Evolutionary conservation across 441 rosid species (phyloP), one percentile per base, ranked within the genome.

Genomic region (Cnidoscolus chayamansa): DNA sequence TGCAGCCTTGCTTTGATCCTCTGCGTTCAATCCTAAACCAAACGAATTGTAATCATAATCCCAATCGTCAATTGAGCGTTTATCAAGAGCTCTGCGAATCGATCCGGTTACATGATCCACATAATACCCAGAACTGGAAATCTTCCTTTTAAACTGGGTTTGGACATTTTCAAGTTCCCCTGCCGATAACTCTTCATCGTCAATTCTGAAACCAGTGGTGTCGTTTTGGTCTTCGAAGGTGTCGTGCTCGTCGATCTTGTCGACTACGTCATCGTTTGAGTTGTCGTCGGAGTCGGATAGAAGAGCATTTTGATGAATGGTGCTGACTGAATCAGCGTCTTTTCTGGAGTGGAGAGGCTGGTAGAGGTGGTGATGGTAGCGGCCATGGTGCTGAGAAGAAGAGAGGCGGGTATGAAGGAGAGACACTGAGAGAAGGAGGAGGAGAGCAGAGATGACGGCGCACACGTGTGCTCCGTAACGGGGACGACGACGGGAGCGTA

Each of bases 221-320:
- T 81, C 79, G 70, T 60, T 75, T 13, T 79, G 74, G 53, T 80
- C 77, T 35, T 83, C 88, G 80, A 88, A 71, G 64, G 76, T 82
- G 85, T 94, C 97, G 81, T 85, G 85, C 85, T 89, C 96, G 85
- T 89, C 97, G 83, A 91, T 91, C 79, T 81, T 83, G 74, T 91
- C 93, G 0, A 75, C 80, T 7, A 58, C 71, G 30, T 72, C 84
- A 16, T 70, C 63, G 49, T 79, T 75, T 43, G 77, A 58, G 35
- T 48, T 55, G 67, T 86, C 85, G 47, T 78, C 87, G 65, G 88
- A 82, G 70, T 87, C 91, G 68, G 89, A 84, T 71, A 88, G 70
- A 32, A 85, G 78, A 68, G 90, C 80, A 43, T 84, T 85, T 0
- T 79, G 72, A 74, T 75, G 75, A 69, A 79, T 58, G 16, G 64